These are phyloP conservation scores for Rhizopus arrhizus DNA, from an alignment of 371 early-diverging fungal genomes.

Conservation along the genomic window DNA sequence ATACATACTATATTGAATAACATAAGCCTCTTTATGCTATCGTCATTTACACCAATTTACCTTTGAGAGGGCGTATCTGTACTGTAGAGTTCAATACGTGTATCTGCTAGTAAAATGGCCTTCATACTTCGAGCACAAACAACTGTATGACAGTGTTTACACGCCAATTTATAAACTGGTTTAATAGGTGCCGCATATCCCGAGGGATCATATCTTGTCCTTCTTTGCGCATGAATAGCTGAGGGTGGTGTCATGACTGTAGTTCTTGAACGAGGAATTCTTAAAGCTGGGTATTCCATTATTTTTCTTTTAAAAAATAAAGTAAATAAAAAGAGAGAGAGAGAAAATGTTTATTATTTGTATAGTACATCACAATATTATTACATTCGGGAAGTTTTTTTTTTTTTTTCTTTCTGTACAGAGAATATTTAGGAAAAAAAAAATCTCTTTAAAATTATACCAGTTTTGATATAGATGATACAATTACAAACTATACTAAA, in stretches of 20 bases:
- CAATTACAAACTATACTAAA: conserved; percentile 24
- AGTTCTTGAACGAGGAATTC: conserved; percentile 25
- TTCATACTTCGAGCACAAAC: conserved; percentile 85
- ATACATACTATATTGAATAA: conserved; percentile 64
- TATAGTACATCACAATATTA: not conserved
- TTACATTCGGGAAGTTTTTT: conserved; percentile 1
- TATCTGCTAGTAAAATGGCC: conserved; percentile 90
- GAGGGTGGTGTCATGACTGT: conserved; percentile 20
- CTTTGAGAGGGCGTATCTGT: conserved; percentile 85
- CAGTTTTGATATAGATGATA: conserved; percentile 1
- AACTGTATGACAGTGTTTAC: conserved; percentile 39
- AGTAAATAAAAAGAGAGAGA: conserved; percentile 4
- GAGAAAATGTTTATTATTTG: not conserved
- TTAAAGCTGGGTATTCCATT: conserved; percentile 21
- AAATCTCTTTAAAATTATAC: not conserved
- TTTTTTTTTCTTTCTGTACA: not conserved
- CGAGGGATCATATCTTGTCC: conserved; percentile 9
- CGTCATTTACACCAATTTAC: conserved; percentile 47
- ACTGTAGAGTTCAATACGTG: conserved; percentile 79
- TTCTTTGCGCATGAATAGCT: conserved; percentile 20
- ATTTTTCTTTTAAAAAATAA: conserved; percentile 1
- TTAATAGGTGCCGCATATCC: conserved; percentile 31
- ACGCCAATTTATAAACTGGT: conserved; percentile 43
- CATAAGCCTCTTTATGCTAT: not conserved
- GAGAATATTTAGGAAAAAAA: not conserved